Evolutionary conservation across 148 eudicot species (phyloP), one percentile per base, ranked within the genome.

Genomic region (Suaeda aralocaspica): DNA sequence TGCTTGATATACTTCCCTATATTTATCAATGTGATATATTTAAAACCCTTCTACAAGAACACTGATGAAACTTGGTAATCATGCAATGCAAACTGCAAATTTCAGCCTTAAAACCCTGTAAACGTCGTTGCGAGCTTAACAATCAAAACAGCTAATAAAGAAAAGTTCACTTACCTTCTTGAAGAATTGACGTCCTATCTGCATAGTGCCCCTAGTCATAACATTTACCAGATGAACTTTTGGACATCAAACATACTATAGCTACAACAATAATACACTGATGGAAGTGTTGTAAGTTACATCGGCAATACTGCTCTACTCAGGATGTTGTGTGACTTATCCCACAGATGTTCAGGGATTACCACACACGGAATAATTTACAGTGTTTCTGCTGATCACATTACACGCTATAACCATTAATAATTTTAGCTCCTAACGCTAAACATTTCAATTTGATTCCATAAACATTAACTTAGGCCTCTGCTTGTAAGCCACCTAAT

Each of bases 341-440:
- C 66, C 63, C 68, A 31, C 56, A 59, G 59, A n/a, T 36, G 55
- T 68, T 61, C 67, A 59, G 66, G 77, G 49, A n/a, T n/a, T n/a
- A 28, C 55, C n/a, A 44, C 24, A 36, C 52, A 59, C 65, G 6
- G 24, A n/a, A 74, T 68, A 74, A 68, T 75, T 69, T 68, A 71
- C 72, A 55, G 21, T 29, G 72, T 75, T 75, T 75, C 62, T 50
- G 64, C 64, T 53, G 63, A 48, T 75, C 56, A 19, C 69, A 63
- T 62, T 62, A 75, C 53, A 29, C 36, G 61, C 78, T 75, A 62
- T 48, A 28, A 49, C 57, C 74, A 44, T 69, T 41, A n/a, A 44
- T 69, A 52, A n/a, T 42, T 53, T 63, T 61, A 75, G 78, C 73
- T 62, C 73, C 73, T 68, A 49, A 39, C 34, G 78, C 73, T 68